A percentile compares a stretch with the other conserved stretches of the same genome.
Evolutionary conservation across 2,329 filamentous ascomycete genomes (phyloP).

Genomic region (Byssoonygena ceratinophila): DNA sequence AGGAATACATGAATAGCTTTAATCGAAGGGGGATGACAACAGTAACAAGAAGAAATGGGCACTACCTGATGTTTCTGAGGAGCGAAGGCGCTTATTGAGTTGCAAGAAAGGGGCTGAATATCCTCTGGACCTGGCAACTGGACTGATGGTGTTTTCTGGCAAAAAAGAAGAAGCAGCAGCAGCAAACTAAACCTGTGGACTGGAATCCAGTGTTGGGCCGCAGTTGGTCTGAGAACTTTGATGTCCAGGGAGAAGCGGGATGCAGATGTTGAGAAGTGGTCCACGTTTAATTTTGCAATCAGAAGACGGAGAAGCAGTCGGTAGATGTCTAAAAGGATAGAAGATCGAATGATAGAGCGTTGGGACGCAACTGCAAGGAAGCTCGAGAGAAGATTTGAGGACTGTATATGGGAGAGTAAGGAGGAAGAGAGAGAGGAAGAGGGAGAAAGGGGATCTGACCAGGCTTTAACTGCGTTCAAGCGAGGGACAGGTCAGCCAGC

Average conservation of each 20-base stretch:
- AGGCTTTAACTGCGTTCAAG: constrained; percentile 14
- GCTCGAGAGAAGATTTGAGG: constrained; percentile 4
- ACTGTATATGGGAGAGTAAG: constrained; percentile 1
- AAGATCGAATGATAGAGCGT: constrained; percentile 21
- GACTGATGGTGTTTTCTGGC: constrained; percentile 7
- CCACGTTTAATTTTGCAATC: too few species aligned
- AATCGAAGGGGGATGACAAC: constrained; percentile 17
- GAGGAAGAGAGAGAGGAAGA: constrained; percentile 6
- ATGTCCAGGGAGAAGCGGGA: constrained; percentile 10
- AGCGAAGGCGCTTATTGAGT: constrained; percentile 18
- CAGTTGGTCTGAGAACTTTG: constrained; percentile 6
- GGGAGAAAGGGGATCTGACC: constrained; percentile 12
- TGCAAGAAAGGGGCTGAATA: constrained; percentile 20
- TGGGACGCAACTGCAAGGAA: constrained; percentile 3
- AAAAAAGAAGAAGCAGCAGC: constrained; percentile 12
- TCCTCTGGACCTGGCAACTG: constrained; percentile 13
- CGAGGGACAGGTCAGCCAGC: background rate
- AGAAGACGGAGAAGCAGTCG: too few species aligned
- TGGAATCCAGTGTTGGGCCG: constrained; percentile 14
- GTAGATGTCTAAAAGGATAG: constrained; percentile 5
- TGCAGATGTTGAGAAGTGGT: constrained; percentile 1
- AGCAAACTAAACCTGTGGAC: constrained; percentile 15
- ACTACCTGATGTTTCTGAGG: constrained; percentile 33
- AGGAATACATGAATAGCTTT: constrained; percentile 14
- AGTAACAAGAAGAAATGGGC: constrained; percentile 26